Evolutionary conservation across 2,329 filamentous ascomycete species (phyloP).

Genomic region (Pseudogymnoascus sp.): DNA sequence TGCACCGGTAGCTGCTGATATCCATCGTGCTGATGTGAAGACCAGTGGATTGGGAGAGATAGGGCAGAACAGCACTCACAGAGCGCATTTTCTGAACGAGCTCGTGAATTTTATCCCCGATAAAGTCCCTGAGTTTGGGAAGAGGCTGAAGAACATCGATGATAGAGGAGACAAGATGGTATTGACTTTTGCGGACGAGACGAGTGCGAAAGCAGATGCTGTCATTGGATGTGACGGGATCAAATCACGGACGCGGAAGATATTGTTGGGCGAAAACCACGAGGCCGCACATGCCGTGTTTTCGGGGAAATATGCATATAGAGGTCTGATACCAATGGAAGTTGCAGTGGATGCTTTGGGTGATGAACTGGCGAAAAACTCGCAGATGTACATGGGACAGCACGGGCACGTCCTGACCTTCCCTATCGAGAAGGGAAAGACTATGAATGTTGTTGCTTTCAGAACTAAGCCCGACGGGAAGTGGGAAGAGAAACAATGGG

Average conservation of each 20-base stretch:
- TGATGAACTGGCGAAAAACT: constrained; percentile 35
- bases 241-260: constrained; percentile 44
- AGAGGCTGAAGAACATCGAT: constrained; percentile 28
- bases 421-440: background rate
- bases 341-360: constrained; percentile 38
- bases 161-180: constrained; percentile 21
- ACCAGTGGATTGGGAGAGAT: constrained; percentile 7
- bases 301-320: constrained; percentile 49
- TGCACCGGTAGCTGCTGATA: background rate
- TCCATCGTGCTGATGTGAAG: constrained; percentile 7
- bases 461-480: constrained; percentile 28
- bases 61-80: constrained; percentile 24
- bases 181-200: constrained; percentile 38
- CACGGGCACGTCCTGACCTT: background rate
- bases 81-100: constrained; percentile 26
- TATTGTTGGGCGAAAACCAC: constrained; percentile 39
- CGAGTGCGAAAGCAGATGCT: constrained; percentile 33
- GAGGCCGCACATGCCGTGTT: constrained; percentile 31
- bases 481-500: constrained; percentile 33
- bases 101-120: constrained; percentile 32
- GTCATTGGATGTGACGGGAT: constrained; percentile 59
- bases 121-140: constrained; percentile 28
- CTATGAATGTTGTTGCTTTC: constrained; percentile 41
- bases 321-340: constrained; percentile 49
- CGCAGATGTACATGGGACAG: constrained; percentile 25